Base-by-base conservation (phyloP, 768 basidiomycete species). In the Dendrothele bispora region DNA sequence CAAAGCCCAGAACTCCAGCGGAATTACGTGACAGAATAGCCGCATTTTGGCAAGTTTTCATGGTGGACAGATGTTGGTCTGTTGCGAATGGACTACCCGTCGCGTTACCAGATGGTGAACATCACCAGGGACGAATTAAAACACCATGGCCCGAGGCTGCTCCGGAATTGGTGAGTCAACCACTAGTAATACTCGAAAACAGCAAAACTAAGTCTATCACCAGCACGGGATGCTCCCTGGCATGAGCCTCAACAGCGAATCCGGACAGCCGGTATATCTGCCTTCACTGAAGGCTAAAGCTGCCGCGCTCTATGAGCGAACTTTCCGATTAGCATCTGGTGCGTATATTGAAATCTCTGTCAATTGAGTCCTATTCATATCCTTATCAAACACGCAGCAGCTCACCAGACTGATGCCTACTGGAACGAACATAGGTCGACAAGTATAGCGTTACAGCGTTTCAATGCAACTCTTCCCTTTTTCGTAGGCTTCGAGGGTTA, bases 1-100 rank as follows among this genome's bases (percentile, higher is more conserved):
- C 62, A 21, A 62, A 67, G 4, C 69, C 74, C 1, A 58, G 60
- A 15, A 73, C 79, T 56, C 58, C 63, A 20, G 58, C 61, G 25
- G 76, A 78, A 54, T 62, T 75, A 43, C 59, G 66, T 26, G 77
- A 84, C 49, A 68, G 75, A 25, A 67, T 81, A 18, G 64, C 73
- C 5, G 71, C 76, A 7, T 82, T 83, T 60, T 84, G 82, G 82
- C 78, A 82, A 61, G 71, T 81, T 17, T 83, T 79, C 55, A 73
- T 75, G 61, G 71, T 83, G n/a, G 82, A 84, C 53, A 71, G 81
- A 22, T 75, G 75, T 25, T 83, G 82, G 80, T 72, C 79, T 14
- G 74, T 78, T 5, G 75, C 73, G 2, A 76, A 74, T 52, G 79
- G 78, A 3, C 67, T 82, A 24, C 78, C 79, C 8, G 69, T 75